Evolutionary conservation across 2,329 filamentous ascomycete species (phyloP), one percentile per base, ranked within the genome.

Genomic region (Sarocladium oryzae): DNA sequence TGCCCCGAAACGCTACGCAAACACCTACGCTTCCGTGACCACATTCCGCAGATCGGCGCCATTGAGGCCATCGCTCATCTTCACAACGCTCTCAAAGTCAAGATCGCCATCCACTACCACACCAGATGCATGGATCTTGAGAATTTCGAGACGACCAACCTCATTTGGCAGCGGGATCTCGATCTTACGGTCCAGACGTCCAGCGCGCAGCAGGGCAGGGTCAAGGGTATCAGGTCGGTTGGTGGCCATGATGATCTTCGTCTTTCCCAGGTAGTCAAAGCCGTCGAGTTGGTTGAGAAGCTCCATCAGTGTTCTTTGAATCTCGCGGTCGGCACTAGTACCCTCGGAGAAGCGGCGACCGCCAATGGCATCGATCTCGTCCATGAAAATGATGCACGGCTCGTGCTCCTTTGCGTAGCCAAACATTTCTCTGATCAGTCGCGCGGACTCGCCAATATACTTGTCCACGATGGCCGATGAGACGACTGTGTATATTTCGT

Each of bases 341-440:
- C 95, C 93, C 69, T 99, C 93, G 1, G 89, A 96, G 72, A 99
- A 99, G 62, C 93, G 82, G 62, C 95, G 84, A 56, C 95, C 95
- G 68, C 93, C 93, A 64, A 99, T 99, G 64, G 93, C 93, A 66
- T 99, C 93, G 66, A 99, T 99, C 73, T 99, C 93, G 77, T 99
- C 95, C 93, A 99, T 99, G 81, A 99, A 99, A 73, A 99, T 99
- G 70, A 99, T 99, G 70, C 93, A 99, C 35, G 93, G 93, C 71
- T 99, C 93, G 69, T 99, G 93, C 69, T 99, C 95, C 73, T 96
- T 97, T 63, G 95, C 93, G 65, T 99, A 99, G 53, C 93, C 95
- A 65, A 99, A 99, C 95, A 99, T 99, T 71, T 99, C 93, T 68
- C 93, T 85, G 64, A 99, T 99, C 58, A 99, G 77, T 58, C 95